Base-by-base conservation (phyloP, 176 grass and related monocot genomes). In the Aegilops tauschii region DNA sequence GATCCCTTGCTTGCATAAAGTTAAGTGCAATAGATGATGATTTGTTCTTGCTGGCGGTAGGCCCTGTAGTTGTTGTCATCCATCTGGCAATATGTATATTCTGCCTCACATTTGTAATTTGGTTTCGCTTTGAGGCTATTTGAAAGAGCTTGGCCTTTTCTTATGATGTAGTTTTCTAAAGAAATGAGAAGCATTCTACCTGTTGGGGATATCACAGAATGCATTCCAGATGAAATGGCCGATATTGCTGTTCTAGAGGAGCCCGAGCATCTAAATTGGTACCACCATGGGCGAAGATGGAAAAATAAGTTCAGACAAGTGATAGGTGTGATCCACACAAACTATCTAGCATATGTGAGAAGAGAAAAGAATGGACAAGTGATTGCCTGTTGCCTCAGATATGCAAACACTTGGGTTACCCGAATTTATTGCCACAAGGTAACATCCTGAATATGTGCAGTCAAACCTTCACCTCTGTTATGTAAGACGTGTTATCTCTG, bases 391-490 rank as follows among this genome's bases (percentile, higher is more conserved):
- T 69, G 96, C 78, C 85, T 96, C 82, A 93, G 85, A 81, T 93
- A 90, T 91, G 84, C 82, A 2, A 99, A 96, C 67, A 96, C 78
- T 35, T 99, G 97, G 97, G 92, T 99, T 67, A 91, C 92, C 59
- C 79, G 90, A 83, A 99, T 99, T 77, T 99, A 99, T 67, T 99
- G 97, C 83, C 94, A 99, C 84, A 99, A 94, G 92, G 97, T 98
- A 98, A 85, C 71, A n/a, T 35, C 30, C 17, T 84, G 39, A 76
- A n/a, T 50, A 28, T 63, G n/a, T 49, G 50, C 2, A 10, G 40
- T 64, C 1, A 17, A 71, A 65, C 30, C 18, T 71, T 82, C 25
- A 18, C 52, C 28, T 68, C 17, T 20, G 30, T 42, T 81, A 50
- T n/a, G 36, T 61, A 71, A 77, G 18, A 12, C 0, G 5, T 10